Percentiles rank a stretch among this genome's conserved stretches.
Evolutionary conservation across 805 yeast genomes (phyloP).

Genomic region (Saccharomycopsis sp.): DNA sequence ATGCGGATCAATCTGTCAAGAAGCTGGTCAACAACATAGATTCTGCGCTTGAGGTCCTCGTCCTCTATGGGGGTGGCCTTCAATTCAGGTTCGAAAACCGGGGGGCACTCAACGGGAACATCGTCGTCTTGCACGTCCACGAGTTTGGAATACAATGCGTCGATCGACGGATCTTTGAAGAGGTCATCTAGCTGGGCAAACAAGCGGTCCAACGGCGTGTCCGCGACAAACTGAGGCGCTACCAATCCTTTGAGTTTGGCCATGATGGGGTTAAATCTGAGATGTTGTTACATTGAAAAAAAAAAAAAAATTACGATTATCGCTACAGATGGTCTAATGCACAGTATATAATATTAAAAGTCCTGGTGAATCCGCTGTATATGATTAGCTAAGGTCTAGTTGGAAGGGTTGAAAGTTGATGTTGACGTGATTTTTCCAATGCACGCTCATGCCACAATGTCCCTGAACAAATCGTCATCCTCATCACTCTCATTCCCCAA

Average conservation of each 20-base stretch:
- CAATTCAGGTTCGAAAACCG: neutral
- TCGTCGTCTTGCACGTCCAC: neutral
- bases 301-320: conserved; percentile 1
- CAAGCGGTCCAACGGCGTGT: conserved; percentile 28
- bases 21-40: conserved; percentile 29
- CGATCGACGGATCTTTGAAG: neutral
- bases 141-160: neutral
- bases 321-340: too few relatives aligned
- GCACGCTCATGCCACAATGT: too few relatives aligned
- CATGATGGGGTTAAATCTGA: neutral
- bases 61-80: conserved; percentile 2
- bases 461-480: too few relatives aligned
- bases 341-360: too few relatives aligned
- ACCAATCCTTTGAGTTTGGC: conserved; percentile 19
- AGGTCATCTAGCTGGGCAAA: conserved; percentile 26
- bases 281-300: neutral
- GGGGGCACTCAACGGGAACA: neutral
- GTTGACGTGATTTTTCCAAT: neutral
- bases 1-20: conserved; percentile 32
- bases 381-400: too few relatives aligned
- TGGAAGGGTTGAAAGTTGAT: neutral
- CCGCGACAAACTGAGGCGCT: conserved; percentile 24
- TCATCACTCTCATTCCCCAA: too few relatives aligned
- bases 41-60: conserved; percentile 19
- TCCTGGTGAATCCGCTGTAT: too few relatives aligned